These are phyloP conservation scores for Epichloe bromicola DNA, from an alignment of 2,329 filamentous ascomycete genomes.

Conservation along the genomic window DNA sequence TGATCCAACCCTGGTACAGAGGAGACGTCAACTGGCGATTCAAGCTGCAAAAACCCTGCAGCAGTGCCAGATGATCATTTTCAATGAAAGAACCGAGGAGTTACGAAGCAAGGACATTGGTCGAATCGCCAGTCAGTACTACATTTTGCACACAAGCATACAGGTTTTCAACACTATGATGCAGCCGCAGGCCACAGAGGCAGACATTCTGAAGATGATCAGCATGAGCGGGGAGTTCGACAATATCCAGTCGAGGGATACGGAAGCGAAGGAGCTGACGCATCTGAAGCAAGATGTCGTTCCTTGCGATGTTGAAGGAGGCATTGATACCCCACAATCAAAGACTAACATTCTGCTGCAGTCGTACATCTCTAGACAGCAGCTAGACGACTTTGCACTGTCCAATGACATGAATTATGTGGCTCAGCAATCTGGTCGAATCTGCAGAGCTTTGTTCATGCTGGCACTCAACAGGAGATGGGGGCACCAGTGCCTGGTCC, in stretches of 20 bases:
- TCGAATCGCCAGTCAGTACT: slow-evolving; percentile 93
- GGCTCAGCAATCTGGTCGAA: slow-evolving; percentile 87
- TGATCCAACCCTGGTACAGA: slow-evolving; percentile 75
- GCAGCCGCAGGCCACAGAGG: slow-evolving; percentile 72
- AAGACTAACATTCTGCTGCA: slow-evolving; percentile 96
- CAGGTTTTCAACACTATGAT: slow-evolving; percentile 96
- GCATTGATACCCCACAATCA: slow-evolving; percentile 57
- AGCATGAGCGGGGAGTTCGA: slow-evolving; percentile 97
- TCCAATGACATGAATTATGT: slow-evolving; percentile 89
- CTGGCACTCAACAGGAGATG: slow-evolving; percentile 89
- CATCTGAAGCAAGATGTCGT: slow-evolving; percentile 57
- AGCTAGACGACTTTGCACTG: slow-evolving; percentile 86
- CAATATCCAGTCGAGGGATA: slow-evolving; percentile 88
- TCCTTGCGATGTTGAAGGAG: slow-evolving; percentile 68
- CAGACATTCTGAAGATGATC: slow-evolving; percentile 90
- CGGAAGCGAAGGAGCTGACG: slow-evolving; percentile 75
- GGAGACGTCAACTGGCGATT: slow-evolving; percentile 73
- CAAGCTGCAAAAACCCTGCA: slow-evolving; percentile 80
- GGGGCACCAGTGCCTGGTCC: slow-evolving; percentile 87
- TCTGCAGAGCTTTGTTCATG: slow-evolving; percentile 92
- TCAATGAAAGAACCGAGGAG: slow-evolving; percentile 88
- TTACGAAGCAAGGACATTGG: slow-evolving; percentile 90
- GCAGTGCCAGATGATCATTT: slow-evolving; percentile 97
- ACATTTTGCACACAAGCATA: slow-evolving; percentile 85
- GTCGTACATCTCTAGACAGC: slow-evolving; percentile 78